Evolutionary conservation across 139 green algal genomes (phyloP).

Genomic region (Zygnema circumcarinatum): DNA sequence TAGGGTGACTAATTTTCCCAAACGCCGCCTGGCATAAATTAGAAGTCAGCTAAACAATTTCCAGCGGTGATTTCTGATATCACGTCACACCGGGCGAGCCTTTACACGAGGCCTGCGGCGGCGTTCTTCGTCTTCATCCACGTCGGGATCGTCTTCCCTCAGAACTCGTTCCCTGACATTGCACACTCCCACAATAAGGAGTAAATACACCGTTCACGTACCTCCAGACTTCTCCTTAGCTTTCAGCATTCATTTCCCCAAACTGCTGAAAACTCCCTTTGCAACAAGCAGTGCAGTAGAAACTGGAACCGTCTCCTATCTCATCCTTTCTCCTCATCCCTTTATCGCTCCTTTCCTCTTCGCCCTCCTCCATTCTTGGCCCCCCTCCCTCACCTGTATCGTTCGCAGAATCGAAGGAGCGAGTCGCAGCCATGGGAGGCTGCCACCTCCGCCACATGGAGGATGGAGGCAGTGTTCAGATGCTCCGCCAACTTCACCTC

Average conservation of each 20-base stretch:
- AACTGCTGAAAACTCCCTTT: not conserved
- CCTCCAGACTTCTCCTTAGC: not conserved
- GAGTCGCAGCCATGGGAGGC: not conserved
- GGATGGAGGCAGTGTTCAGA: not conserved
- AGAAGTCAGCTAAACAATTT: too few relatives aligned
- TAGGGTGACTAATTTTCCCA: too few relatives aligned
- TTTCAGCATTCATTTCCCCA: not conserved
- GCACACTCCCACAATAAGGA: not conserved
- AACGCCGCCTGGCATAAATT: too few relatives aligned
- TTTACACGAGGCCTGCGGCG: not conserved
- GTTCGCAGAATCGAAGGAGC: conserved; percentile 21
- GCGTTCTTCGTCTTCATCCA: conserved; percentile 17
- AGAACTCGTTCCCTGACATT: not conserved
- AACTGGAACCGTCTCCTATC: not conserved
- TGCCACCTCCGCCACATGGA: not conserved
- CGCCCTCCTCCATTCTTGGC: too few relatives aligned
- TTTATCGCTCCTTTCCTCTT: not conserved
- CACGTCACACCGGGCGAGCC: too few relatives aligned
- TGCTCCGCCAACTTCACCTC: conserved; percentile 41
- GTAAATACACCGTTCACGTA: too few relatives aligned
- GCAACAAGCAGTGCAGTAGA: not conserved
- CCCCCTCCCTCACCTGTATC: conserved; percentile 11
- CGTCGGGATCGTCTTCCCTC: not conserved
- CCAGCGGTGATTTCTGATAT: too few relatives aligned
- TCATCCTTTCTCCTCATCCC: not conserved